phyloP scores from a whole-genome alignment of 176 grass and related monocot species.

The Lolium perenne region DNA sequence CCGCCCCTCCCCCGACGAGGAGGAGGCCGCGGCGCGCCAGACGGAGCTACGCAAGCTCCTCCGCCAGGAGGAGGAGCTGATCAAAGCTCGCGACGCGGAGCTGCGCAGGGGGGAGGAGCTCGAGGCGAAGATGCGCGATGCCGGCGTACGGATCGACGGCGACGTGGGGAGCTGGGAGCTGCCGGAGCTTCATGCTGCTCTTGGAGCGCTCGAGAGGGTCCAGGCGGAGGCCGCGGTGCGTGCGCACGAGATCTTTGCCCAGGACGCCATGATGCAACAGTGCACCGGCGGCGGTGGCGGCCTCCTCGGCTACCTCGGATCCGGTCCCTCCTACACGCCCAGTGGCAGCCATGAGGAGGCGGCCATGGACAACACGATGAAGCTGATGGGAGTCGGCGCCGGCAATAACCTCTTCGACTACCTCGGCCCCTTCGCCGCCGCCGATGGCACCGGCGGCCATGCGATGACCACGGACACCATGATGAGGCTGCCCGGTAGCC shows the following conservation, averaged over 20 bases:
- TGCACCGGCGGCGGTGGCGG: neutral
- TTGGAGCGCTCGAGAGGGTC: conserved; percentile 48
- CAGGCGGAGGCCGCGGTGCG: conserved; percentile 14
- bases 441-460: neutral
- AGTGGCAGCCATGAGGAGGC: neutral
- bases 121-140: conserved; percentile 20
- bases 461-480: neutral
- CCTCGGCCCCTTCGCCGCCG: neutral
- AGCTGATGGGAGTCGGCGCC: neutral
- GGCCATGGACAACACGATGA: conserved; percentile 2
- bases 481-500: neutral
- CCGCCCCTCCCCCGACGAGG: too few species aligned
- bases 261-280: conserved; percentile 2
- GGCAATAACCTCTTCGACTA: neutral
- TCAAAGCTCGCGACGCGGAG: conserved; percentile 15
- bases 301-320: conserved; percentile 18
- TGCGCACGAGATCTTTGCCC: conserved; percentile 28
- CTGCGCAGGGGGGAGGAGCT: conserved; percentile 32
- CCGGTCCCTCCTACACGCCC: neutral
- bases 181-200: conserved; percentile 21
- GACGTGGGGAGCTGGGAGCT: neutral
- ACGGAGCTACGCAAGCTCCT: neutral
- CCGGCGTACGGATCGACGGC: conserved; percentile 36
- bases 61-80: neutral
- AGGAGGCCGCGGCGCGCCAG: neutral